Percentiles rank a stretch among this genome's conserved stretches.
Evolutionary conservation across 148 eudicot genomes (phyloP).

Genomic region (Heliamphora exappendiculata): DNA sequence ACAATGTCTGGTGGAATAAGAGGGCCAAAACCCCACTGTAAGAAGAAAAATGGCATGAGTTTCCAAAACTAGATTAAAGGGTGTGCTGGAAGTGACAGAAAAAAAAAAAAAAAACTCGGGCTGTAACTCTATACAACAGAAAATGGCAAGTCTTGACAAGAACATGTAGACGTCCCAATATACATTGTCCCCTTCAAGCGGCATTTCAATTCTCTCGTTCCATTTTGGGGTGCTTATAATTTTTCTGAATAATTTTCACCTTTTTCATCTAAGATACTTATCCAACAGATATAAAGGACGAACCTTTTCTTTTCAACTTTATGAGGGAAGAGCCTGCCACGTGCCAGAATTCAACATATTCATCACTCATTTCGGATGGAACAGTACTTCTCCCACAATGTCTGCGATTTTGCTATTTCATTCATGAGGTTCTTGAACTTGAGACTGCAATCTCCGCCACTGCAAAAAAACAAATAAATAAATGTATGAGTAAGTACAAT

Average conservation of each 20-base stretch:
- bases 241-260: neutral
- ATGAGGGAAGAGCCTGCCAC: neutral
- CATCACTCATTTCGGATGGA: constrained; percentile 79
- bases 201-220: neutral
- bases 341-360: neutral
- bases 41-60: neutral
- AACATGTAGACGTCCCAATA: neutral
- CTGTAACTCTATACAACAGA: neutral
- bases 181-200: neutral
- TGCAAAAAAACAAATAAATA: constrained; percentile 27
- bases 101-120: neutral
- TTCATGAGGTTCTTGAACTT: constrained; percentile 88
- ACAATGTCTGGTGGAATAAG: neutral
- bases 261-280: neutral
- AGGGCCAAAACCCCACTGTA: neutral
- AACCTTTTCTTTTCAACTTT: neutral
- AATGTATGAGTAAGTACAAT: neutral
- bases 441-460: constrained; percentile 85
- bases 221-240: neutral
- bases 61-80: neutral
- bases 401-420: constrained; percentile 57
- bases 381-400: constrained; percentile 61
- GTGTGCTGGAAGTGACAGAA: neutral
- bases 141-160: neutral
- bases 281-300: neutral